Percentiles rank a stretch among this genome's conserved stretches.
phyloP scores from a whole-genome alignment of 768 basidiomycete species.

The Mrakia hoshinonis region DNA sequence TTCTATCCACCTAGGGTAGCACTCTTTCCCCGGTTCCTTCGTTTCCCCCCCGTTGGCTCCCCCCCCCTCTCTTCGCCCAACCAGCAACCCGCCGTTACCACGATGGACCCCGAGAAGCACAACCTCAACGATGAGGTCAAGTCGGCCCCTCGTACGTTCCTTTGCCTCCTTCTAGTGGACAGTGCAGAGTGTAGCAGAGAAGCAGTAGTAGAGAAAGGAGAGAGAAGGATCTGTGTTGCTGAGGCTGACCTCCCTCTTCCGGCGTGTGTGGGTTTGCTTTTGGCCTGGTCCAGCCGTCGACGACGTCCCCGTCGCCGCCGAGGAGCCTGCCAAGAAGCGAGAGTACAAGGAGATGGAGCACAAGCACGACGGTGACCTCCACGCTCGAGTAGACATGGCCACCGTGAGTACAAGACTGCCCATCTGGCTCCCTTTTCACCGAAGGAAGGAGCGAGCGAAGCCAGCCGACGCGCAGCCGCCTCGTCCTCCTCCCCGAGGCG shows the following conservation, averaged over 20 bases:
- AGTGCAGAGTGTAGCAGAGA: no score
- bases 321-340: constrained; percentile 52
- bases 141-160: background rate
- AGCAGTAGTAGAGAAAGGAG: no score
- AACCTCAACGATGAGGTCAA: constrained; percentile 1
- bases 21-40: background rate
- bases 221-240: no score
- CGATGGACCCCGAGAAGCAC: constrained; percentile 9
- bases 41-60: no score
- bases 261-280: no score
- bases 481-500: background rate
- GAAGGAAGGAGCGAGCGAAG: background rate
- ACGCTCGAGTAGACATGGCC: constrained; percentile 25
- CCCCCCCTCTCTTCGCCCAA: background rate
- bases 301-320: constrained; percentile 23
- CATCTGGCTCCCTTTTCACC: background rate
- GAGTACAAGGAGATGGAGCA: constrained; percentile 61
- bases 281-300: constrained; percentile 31
- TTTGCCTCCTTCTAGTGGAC: no score
- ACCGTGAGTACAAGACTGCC: background rate
- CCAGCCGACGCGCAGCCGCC: background rate
- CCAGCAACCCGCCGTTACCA: background rate
- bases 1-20: background rate
- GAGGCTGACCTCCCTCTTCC: no score
- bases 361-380: constrained; percentile 22